These are phyloP conservation scores for Pisolithus tinctorius DNA, from an alignment of 768 basidiomycete species.

Conservation along the genomic window DNA sequence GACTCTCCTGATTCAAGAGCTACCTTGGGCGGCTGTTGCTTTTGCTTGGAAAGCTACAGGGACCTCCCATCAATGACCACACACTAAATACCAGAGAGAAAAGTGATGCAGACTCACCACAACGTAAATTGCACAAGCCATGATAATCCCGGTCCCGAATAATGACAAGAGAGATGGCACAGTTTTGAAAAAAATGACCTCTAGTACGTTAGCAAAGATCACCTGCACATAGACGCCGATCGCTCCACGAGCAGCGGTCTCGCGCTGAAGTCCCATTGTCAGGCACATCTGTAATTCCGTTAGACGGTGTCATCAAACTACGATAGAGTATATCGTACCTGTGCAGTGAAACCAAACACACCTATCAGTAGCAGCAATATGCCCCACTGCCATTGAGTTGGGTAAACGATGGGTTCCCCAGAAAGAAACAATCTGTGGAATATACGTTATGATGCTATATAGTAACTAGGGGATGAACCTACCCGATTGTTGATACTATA, in stretches of 20 bases:
- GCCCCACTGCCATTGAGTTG: slow-evolving; percentile 14
- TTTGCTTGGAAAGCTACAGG: too few species aligned
- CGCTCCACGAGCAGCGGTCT: slow-evolving; percentile 56
- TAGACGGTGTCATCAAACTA: neutral
- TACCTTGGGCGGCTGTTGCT: too few species aligned
- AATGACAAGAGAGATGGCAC: slow-evolving; percentile 52
- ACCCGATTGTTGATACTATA: slow-evolving; percentile 10
- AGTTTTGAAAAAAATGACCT: slow-evolving; percentile 57
- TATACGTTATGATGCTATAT: neutral
- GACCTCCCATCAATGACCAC: too few species aligned
- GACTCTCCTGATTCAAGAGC: too few species aligned
- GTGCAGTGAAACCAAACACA: slow-evolving; percentile 9
- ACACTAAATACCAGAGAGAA: too few species aligned
- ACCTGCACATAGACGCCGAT: slow-evolving; percentile 59
- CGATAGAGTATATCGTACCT: slow-evolving; percentile 5
- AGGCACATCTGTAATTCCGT: slow-evolving; percentile 36
- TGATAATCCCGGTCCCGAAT: slow-evolving; percentile 58
- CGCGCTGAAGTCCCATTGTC: slow-evolving; percentile 57
- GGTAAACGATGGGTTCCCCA: slow-evolving; percentile 9
- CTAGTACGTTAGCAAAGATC: slow-evolving; percentile 59
- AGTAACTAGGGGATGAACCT: neutral
- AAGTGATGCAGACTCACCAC: slow-evolving; percentile 38
- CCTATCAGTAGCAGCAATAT: slow-evolving; percentile 11
- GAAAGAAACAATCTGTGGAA: slow-evolving; percentile 8
- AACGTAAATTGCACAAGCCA: slow-evolving; percentile 56